Evolutionary conservation across 371 early-diverging fungal genomes (phyloP).

Genomic region (Mortierella sp.): DNA sequence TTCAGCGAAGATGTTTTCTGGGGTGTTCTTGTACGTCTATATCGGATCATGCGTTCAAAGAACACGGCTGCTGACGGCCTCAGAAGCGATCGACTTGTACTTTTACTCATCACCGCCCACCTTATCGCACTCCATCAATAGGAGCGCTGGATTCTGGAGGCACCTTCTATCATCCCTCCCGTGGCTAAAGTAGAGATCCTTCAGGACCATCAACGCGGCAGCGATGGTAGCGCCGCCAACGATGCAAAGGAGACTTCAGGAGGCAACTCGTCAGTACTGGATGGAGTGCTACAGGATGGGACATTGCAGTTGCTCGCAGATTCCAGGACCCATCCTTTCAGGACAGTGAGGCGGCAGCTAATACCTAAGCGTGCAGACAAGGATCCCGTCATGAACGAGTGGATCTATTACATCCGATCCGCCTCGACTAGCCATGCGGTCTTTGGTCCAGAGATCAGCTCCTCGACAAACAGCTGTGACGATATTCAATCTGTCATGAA

Average conservation of each 20-base stretch:
- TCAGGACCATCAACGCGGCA: constrained; percentile 17
- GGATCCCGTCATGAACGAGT: constrained; percentile 60
- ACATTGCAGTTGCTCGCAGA: background rate
- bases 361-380: constrained; percentile 74
- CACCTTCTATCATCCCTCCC: constrained; percentile 77
- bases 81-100: constrained; percentile 1
- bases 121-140: too few relatives aligned
- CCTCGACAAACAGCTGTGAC: background rate
- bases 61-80: background rate
- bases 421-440: constrained; percentile 12
- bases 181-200: constrained; percentile 67
- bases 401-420: constrained; percentile 52
- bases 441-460: constrained; percentile 12
- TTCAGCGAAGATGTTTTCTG: constrained; percentile 44
- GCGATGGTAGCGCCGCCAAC: background rate
- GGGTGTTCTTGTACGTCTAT: constrained; percentile 30
- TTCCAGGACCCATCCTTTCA: constrained; percentile 15
- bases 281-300: background rate
- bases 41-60: background rate
- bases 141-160: constrained; percentile 75
- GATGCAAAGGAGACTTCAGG: background rate
- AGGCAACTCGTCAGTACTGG: background rate
- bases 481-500: constrained; percentile 16
- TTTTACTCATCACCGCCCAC: background rate
- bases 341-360: constrained; percentile 56